Conservation (phyloP, 179 eudicot species). For the Beta macrorhiza region DNA sequence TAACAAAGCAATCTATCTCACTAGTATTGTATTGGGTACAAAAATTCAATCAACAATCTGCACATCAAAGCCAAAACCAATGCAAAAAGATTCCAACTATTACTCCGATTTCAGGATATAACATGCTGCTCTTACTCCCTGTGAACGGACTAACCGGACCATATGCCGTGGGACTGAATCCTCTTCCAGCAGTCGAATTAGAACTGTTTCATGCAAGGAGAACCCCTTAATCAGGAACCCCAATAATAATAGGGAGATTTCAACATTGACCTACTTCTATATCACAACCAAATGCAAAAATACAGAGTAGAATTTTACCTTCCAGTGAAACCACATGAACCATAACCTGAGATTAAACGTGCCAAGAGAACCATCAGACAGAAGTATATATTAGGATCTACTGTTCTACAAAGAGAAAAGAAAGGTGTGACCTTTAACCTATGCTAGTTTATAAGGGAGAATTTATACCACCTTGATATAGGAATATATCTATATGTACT, state of each 20-base stretch:
- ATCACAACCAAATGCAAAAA: background rate
- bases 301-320: constrained; percentile 29
- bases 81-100: constrained; percentile 28
- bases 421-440: background rate
- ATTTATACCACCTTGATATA: background rate
- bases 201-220: constrained; percentile 25
- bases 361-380: constrained; percentile 22
- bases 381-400: background rate
- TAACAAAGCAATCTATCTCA: constrained; percentile 8
- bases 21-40: constrained; percentile 11
- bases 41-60: constrained; percentile 11
- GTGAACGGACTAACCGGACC: constrained; percentile 44
- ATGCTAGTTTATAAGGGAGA: background rate
- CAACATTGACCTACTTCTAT: background rate
- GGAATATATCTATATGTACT: background rate
- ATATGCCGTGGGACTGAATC: constrained; percentile 34
- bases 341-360: constrained; percentile 39
- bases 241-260: background rate
- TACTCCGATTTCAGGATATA: constrained; percentile 22
- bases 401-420: background rate
- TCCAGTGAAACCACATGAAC: constrained; percentile 44
- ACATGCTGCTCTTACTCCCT: constrained; percentile 31
- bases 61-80: constrained; percentile 26
- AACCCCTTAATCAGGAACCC: background rate
- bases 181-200: constrained; percentile 28